phyloP scores from a whole-genome alignment of 1,284 basidiomycete species.

The Entoloma clypeatum region DNA sequence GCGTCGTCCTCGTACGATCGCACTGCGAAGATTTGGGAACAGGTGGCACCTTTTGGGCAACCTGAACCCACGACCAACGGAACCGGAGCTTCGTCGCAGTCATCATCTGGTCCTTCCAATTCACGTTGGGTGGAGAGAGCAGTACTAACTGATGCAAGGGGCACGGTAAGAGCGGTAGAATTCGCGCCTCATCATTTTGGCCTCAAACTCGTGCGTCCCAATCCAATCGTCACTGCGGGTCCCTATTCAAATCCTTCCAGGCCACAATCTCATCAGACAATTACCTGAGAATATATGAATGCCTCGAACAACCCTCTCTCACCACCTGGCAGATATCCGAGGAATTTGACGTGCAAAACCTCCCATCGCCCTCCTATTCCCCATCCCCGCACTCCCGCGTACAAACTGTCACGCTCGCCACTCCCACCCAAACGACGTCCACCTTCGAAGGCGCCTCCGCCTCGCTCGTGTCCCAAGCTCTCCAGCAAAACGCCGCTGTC shows the following conservation, averaged over 20 bases:
- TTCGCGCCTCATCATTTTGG: slow-evolving; percentile 86
- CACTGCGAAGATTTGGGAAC: slow-evolving; percentile 89
- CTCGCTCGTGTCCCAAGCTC: slow-evolving; percentile 55
- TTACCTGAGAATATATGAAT: slow-evolving; percentile 84
- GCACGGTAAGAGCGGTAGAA: slow-evolving; percentile 78
- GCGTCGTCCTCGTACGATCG: slow-evolving; percentile 86
- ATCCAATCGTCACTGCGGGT: background rate
- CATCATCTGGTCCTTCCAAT: slow-evolving; percentile 27
- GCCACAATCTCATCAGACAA: slow-evolving; percentile 87
- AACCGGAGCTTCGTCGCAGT: slow-evolving; percentile 18
- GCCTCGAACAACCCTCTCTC: slow-evolving; percentile 77
- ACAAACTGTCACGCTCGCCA: slow-evolving; percentile 54
- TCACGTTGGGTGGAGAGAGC: slow-evolving; percentile 75
- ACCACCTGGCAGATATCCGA: slow-evolving; percentile 77
- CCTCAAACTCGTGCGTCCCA: slow-evolving; percentile 67
- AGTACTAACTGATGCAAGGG: slow-evolving; percentile 77
- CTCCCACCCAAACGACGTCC: slow-evolving; percentile 61
- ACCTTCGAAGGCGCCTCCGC: slow-evolving; percentile 54
- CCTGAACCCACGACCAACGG: slow-evolving; percentile 30
- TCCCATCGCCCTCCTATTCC: slow-evolving; percentile 45
- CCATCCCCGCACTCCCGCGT: slow-evolving; percentile 42
- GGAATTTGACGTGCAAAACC: slow-evolving; percentile 70
- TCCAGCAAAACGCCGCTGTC: slow-evolving; percentile 41
- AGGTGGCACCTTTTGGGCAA: slow-evolving; percentile 38
- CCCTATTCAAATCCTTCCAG: slow-evolving; percentile 34